These are phyloP conservation scores for Pyrenophora tritici-repentis DNA, from an alignment of 2,329 filamentous ascomycete genomes.

Conservation along the genomic window DNA sequence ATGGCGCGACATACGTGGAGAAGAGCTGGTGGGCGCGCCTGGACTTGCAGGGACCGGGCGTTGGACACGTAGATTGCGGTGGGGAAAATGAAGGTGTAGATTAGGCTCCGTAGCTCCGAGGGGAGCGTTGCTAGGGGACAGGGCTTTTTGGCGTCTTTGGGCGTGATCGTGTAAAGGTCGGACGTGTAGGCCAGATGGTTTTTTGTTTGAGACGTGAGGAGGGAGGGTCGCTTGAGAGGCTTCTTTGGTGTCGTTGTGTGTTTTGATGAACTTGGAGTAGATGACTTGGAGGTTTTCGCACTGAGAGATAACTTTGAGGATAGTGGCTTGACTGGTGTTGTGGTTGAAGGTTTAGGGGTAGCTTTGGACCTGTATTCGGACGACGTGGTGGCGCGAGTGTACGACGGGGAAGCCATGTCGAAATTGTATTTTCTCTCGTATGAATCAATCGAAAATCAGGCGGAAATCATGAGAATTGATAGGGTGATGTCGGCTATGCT, in stretches of 20 bases:
- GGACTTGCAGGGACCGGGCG: not conserved
- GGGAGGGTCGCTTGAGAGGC: slow-evolving; percentile 9
- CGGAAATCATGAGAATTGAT: not conserved
- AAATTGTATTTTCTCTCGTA: not conserved
- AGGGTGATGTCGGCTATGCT: not conserved
- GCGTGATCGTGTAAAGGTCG: slow-evolving; percentile 6
- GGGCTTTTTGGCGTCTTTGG: slow-evolving; percentile 3
- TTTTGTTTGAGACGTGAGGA: slow-evolving; percentile 7
- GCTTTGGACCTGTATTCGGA: slow-evolving; percentile 11
- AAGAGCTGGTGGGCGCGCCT: slow-evolving; percentile 3
- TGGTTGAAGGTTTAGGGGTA: slow-evolving; percentile 3
- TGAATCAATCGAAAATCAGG: not conserved
- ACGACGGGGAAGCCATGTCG: slow-evolving; percentile 25
- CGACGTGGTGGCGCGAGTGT: slow-evolving; percentile 25
- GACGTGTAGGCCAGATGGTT: slow-evolving; percentile 2
- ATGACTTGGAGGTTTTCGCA: no score
- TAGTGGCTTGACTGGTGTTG: not conserved
- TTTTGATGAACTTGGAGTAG: not conserved
- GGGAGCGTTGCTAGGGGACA: slow-evolving; percentile 6
- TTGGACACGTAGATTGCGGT: not conserved
- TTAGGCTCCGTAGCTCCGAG: slow-evolving; percentile 9
- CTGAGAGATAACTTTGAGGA: not conserved
- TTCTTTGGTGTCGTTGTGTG: not conserved
- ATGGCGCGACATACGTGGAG: slow-evolving; percentile 31
- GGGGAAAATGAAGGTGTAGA: slow-evolving; percentile 16